Percentiles rank a stretch among this genome's conserved stretches.
phyloP scores from a whole-genome alignment of 2,329 filamentous ascomycete genomes.

The Cladosporium sp. region DNA sequence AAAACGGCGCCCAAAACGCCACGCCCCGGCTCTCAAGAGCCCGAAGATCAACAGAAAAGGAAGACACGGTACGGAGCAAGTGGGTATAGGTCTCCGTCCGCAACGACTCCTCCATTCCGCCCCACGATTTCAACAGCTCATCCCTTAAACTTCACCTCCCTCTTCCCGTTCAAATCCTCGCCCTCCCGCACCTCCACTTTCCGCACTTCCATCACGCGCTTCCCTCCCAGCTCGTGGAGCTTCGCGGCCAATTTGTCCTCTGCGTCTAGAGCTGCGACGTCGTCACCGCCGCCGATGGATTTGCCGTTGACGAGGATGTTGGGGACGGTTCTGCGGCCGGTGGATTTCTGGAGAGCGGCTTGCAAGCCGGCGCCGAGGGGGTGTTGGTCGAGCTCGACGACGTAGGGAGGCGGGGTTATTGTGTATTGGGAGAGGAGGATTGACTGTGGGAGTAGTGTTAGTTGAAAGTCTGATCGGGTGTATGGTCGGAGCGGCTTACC shows the following conservation, averaged over 20 bases:
- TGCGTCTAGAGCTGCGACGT: conserved; percentile 62
- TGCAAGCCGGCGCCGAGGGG: conserved; percentile 67
- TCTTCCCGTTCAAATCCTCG: not conserved
- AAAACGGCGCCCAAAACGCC: too few relatives aligned
- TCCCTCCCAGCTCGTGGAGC: conserved; percentile 67
- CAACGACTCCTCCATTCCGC: too few relatives aligned
- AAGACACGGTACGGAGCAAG: too few relatives aligned
- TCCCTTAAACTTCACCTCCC: conserved; percentile 6
- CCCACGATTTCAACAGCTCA: not conserved
- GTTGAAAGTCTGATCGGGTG: not conserved
- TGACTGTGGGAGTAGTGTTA: conserved; percentile 27
- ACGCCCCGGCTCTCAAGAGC: too few relatives aligned
- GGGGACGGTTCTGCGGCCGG: conserved; percentile 78
- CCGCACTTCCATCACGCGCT: conserved; percentile 44
- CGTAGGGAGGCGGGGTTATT: conserved; percentile 73
- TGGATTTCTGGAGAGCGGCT: conserved; percentile 62
- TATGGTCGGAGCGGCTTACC: conserved; percentile 18
- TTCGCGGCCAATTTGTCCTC: conserved; percentile 62
- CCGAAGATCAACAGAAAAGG: too few relatives aligned
- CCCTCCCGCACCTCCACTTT: conserved; percentile 5
- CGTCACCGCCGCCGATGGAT: conserved; percentile 86
- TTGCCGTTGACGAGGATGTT: conserved; percentile 84
- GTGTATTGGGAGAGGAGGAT: conserved; percentile 78
- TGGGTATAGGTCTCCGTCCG: too few relatives aligned
- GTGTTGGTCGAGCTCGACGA: conserved; percentile 86